Conservation (phyloP, 345 rosid species). For the Citrus australasica region DNA sequence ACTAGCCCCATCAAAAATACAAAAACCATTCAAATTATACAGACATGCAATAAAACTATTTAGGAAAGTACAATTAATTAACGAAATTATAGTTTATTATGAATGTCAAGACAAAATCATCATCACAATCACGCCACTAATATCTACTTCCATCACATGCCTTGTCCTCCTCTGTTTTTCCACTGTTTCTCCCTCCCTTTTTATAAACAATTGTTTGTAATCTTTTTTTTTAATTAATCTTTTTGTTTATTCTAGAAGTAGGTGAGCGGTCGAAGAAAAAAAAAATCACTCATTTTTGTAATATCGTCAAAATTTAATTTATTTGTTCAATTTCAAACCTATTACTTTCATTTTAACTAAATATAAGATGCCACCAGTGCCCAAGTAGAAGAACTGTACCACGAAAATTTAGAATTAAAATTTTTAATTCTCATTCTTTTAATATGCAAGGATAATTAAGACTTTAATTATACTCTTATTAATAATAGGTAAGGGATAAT, state of each 20-base stretch:
- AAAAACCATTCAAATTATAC: background rate
- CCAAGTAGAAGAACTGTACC: no score
- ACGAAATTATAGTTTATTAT: slow-evolving; percentile 23
- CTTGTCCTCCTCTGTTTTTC: slow-evolving; percentile 6
- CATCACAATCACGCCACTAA: slow-evolving; percentile 29
- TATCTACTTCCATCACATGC: slow-evolving; percentile 33
- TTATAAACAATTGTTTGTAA: no score
- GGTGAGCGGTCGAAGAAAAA: background rate
- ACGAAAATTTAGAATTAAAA: no score
- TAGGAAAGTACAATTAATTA: background rate
- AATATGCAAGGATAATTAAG: no score
- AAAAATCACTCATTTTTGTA: no score
- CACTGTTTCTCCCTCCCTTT: background rate
- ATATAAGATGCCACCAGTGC: no score
- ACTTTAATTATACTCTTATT: no score
- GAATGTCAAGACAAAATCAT: slow-evolving; percentile 44
- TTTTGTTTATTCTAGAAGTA: background rate
- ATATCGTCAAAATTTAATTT: background rate
- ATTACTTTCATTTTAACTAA: no score
- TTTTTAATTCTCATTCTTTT: no score
- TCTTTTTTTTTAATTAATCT: background rate
- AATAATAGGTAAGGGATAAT: no score
- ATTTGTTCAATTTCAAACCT: no score
- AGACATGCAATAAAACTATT: background rate
- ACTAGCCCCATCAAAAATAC: background rate